Base-by-base conservation (phyloP, 129 eudicot genomes). In the Tanacetum coccineum region DNA sequence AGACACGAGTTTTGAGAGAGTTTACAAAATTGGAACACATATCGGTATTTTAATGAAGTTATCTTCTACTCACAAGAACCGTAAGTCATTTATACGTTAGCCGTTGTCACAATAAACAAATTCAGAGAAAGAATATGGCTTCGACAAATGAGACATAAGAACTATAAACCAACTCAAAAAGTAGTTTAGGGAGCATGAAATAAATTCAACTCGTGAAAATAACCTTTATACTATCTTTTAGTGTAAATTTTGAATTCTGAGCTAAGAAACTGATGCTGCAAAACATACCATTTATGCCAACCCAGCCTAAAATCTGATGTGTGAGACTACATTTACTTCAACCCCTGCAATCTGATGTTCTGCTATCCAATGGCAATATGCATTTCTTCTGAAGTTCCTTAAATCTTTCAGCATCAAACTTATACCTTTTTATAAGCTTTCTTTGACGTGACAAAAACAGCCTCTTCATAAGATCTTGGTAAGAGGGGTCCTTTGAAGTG, bases 381-480 rank as follows among this genome's bases (percentile, higher is more conserved):
- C 85, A 76, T 68, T 77, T 88, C 62, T 69, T 78, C 62, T 84
- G 87, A 72, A 91, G 76, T 67, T 87, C 87, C 68, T 59, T 60
- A 32, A 84, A 75, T 58, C 87, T 82, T 40, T 70, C 32, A 3
- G 76, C 53, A 52, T 91, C 88, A 49, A 91, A 91, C 63, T 81
- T 67, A 8, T 79, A 80, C 73, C 59, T 91, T 74, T 85, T 79
- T 63, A 85, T 82, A 60, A 91, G 86, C 64, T 91, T 91, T 78
- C 87, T 82, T 81, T 71, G 86, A 70, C 93, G 83, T 1, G 95
- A 87, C 45, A 91, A 77, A 70, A 91, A 91, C n/a, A 91, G 87
- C 76, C 90, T 79, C 70, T 79, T 74, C 84, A 87, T 78, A 55
- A 87, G 26, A 39, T 91, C 97, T 83, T 85, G 87, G 80, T 91